These are phyloP conservation scores for Aspergillus wentii DNA, from an alignment of 495 filamentous ascomycete genomes.

Conservation along the genomic window DNA sequence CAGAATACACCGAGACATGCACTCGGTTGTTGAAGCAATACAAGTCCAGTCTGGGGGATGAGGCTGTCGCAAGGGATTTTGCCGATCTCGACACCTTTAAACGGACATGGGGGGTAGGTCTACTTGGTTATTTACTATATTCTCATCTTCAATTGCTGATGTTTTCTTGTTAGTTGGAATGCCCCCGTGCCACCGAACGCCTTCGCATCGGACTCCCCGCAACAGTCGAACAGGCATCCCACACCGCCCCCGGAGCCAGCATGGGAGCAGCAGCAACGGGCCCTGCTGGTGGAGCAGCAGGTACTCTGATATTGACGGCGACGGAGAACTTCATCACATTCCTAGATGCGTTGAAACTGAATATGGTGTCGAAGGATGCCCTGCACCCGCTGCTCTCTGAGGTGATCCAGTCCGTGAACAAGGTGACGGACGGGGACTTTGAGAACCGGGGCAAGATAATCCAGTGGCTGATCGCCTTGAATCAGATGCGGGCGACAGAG, in stretches of 20 bases:
- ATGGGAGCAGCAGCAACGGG: slow-evolving; percentile 35
- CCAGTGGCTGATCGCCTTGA: slow-evolving; percentile 93
- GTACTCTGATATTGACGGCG: slow-evolving; percentile 73
- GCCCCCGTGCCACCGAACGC: slow-evolving; percentile 87
- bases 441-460: slow-evolving; percentile 94
- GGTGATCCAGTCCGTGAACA: slow-evolving; percentile 93
- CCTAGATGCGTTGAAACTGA: slow-evolving; percentile 85
- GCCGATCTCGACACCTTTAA: slow-evolving; percentile 92
- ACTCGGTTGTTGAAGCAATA: slow-evolving; percentile 92
- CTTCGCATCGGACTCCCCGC: slow-evolving; percentile 81
- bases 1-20: slow-evolving; percentile 94
- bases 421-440: slow-evolving; percentile 90
- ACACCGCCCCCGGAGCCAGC: slow-evolving; percentile 33
- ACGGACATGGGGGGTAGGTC: slow-evolving; percentile 77
- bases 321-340: slow-evolving; percentile 99
- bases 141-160: not conserved
- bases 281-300: slow-evolving; percentile 51
- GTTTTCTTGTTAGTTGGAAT: slow-evolving; percentile 71
- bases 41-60: slow-evolving; percentile 85
- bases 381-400: slow-evolving; percentile 90
- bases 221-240: slow-evolving; percentile 53
- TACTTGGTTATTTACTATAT: not conserved
- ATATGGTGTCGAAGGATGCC: slow-evolving; percentile 88
- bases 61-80: slow-evolving; percentile 77
- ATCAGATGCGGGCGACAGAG: slow-evolving; percentile 94